Conservation (phyloP, 192 early-diverging fungal genomes). For the Spizellomyces punctatus region DNA sequence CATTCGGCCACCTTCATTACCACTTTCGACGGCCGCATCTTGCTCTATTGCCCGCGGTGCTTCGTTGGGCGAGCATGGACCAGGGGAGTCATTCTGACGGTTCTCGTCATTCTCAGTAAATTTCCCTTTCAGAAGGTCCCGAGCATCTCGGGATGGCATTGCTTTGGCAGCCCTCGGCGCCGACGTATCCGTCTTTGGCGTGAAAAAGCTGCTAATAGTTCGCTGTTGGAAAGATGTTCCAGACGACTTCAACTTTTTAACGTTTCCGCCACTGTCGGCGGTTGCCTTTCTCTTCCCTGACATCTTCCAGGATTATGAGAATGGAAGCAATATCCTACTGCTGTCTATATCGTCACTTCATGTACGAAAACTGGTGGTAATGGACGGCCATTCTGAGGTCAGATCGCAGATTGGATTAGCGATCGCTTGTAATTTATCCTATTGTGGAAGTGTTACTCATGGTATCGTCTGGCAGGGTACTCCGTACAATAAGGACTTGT, state of each 20-base stretch:
- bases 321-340: no score
- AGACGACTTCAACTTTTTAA: background rate
- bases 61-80: background rate
- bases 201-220: constrained; percentile 33
- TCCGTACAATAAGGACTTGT: no score
- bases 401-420: no score
- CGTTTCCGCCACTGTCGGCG: background rate
- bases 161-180: background rate
- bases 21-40: background rate
- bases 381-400: no score
- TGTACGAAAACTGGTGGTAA: no score
- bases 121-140: background rate
- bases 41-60: background rate
- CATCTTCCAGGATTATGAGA: background rate
- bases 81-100: background rate
- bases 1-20: background rate
- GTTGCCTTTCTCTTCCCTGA: background rate
- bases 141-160: background rate
- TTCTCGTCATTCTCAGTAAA: no score
- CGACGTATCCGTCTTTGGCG: constrained; percentile 9
- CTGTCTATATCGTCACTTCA: no score
- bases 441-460: no score
- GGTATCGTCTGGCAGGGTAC: no score
- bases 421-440: no score
- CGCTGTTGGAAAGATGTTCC: constrained; percentile 3